Percentiles rank a stretch among this genome's conserved stretches.
These are phyloP conservation scores for Austroboletus niveus DNA, from an alignment of 1,284 basidiomycete species.

Conservation along the genomic window DNA sequence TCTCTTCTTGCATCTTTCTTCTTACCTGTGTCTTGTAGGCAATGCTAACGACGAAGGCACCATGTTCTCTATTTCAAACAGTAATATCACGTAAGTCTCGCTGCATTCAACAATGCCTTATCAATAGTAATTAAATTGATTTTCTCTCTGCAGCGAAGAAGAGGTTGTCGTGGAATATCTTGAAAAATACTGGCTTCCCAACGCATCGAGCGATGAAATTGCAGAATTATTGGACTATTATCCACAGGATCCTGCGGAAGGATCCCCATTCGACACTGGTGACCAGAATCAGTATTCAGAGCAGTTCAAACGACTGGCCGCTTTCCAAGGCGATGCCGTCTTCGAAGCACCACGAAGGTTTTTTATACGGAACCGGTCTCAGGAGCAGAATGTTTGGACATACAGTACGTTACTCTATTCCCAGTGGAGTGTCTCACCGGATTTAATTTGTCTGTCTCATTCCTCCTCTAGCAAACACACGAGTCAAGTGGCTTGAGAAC, in stretches of 20 bases:
- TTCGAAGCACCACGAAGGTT: slow-evolving; percentile 55
- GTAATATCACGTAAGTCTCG: slow-evolving; percentile 35
- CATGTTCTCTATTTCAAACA: slow-evolving; percentile 40
- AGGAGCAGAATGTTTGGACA: slow-evolving; percentile 47
- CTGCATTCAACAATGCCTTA: neutral
- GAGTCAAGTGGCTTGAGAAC: too few relatives aligned
- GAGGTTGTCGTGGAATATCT: slow-evolving; percentile 38
- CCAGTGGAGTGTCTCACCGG: too few relatives aligned
- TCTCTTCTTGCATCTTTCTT: slow-evolving; percentile 19
- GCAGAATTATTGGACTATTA: slow-evolving; percentile 38
- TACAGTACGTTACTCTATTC: slow-evolving; percentile 37
- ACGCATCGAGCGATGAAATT: slow-evolving; percentile 28
- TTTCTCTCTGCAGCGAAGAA: slow-evolving; percentile 34
- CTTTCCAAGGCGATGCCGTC: slow-evolving; percentile 49
- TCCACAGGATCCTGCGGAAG: slow-evolving; percentile 41
- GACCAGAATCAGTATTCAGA: slow-evolving; percentile 44
- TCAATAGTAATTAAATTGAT: neutral
- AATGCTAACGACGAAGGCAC: slow-evolving; percentile 56
- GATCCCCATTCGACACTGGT: slow-evolving; percentile 53
- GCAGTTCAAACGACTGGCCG: slow-evolving; percentile 53
- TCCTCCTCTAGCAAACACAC: too few relatives aligned
- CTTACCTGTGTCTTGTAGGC: slow-evolving; percentile 35
- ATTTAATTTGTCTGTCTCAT: too few relatives aligned
- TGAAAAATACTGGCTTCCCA: slow-evolving; percentile 33
- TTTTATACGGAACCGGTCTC: slow-evolving; percentile 42